A percentile compares a stretch with the other conserved stretches of the same genome.
Conservation (phyloP, 441 rosid species). For the Hura crepitans region DNA sequence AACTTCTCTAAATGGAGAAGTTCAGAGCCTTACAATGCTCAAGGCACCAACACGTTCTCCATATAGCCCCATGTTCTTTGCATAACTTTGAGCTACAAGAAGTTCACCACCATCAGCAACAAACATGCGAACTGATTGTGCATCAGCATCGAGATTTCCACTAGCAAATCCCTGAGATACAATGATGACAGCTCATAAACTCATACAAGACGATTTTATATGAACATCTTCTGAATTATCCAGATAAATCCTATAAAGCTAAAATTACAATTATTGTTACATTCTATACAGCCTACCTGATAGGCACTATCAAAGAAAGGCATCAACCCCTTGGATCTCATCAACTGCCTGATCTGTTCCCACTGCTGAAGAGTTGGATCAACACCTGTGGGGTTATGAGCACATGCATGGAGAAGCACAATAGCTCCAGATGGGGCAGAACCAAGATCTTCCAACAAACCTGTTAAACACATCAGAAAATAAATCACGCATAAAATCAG, state of each 20-base stretch:
- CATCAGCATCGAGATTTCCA: slow-evolving; percentile 85
- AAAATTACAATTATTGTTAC: neutral
- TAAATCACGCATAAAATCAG: neutral
- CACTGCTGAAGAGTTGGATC: slow-evolving; percentile 85
- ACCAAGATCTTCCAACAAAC: slow-evolving; percentile 79
- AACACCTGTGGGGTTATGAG: slow-evolving; percentile 97
- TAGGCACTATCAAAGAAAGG: slow-evolving; percentile 98
- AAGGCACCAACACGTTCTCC: slow-evolving; percentile 96
- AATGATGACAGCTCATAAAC: neutral
- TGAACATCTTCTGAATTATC: neutral
- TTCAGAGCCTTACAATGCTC: slow-evolving; percentile 62
- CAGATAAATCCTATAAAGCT: neutral
- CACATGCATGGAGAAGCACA: slow-evolving; percentile 92
- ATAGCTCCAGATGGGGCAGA: slow-evolving; percentile 82
- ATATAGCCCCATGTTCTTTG: slow-evolving; percentile 96
- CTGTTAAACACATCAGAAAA: slow-evolving; percentile 34
- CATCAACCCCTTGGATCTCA: slow-evolving; percentile 61
- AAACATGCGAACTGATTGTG: slow-evolving; percentile 79
- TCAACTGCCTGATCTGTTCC: slow-evolving; percentile 73
- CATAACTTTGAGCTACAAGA: slow-evolving; percentile 83
- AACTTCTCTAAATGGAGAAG: neutral
- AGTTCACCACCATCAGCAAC: slow-evolving; percentile 93
- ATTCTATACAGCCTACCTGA: slow-evolving; percentile 48
- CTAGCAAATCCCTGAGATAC: slow-evolving; percentile 73
- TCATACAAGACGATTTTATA: neutral